A percentile compares a stretch with the other conserved stretches of the same genome.
phyloP scores from a whole-genome alignment of 2,329 filamentous ascomycete species.

The Xylariaceae sp. region DNA sequence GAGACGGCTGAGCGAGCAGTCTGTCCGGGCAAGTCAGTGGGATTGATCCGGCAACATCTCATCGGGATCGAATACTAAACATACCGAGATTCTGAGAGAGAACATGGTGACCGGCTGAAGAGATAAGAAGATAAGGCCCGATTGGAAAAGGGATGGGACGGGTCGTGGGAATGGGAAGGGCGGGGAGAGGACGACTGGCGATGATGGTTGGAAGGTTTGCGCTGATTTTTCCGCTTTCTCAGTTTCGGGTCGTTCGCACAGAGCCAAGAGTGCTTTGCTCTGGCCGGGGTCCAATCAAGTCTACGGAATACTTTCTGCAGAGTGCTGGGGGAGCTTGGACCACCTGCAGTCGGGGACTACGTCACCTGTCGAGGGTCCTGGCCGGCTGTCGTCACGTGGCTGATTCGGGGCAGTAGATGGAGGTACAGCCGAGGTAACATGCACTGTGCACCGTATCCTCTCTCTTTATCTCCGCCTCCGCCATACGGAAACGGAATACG shows the following conservation, averaged over 20 bases:
- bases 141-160: too few species aligned
- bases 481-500: neutral
- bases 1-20: slow-evolving; percentile 47
- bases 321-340: slow-evolving; percentile 19
- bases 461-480: neutral
- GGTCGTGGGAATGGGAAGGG: slow-evolving; percentile 19
- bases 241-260: neutral
- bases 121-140: slow-evolving; percentile 12
- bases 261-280: neutral
- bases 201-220: slow-evolving; percentile 21
- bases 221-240: slow-evolving; percentile 28
- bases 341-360: slow-evolving; percentile 1
- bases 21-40: slow-evolving; percentile 29
- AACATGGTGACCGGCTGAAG: slow-evolving; percentile 49
- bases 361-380: neutral
- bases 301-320: neutral
- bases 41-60: neutral
- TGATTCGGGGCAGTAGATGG: neutral
- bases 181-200: slow-evolving; percentile 16
- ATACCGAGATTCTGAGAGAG: slow-evolving; percentile 52
- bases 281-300: slow-evolving; percentile 20
- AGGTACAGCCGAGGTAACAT: neutral
- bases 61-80: slow-evolving; percentile 26
- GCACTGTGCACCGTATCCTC: neutral
- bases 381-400: slow-evolving; percentile 1